These are phyloP conservation scores for Vitis rupestris DNA, from an alignment of 164 flowering plant species.

Conservation along the genomic window DNA sequence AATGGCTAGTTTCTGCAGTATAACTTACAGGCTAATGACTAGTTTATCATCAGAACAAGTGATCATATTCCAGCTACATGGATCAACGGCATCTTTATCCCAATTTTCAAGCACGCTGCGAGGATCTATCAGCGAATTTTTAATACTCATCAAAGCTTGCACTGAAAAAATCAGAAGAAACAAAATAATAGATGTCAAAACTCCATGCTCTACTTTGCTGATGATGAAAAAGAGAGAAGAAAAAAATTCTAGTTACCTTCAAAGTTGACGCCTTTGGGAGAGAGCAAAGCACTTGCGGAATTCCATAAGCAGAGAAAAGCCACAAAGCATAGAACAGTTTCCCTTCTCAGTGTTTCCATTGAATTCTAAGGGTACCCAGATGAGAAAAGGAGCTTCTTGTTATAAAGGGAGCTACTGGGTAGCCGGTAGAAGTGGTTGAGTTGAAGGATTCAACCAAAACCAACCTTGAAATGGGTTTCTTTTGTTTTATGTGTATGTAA, in stretches of 20 bases:
- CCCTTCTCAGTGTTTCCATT: conserved; percentile 17
- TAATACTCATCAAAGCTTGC: conserved; percentile 35
- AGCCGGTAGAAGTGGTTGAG: conserved; percentile 10
- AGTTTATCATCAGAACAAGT: conserved; percentile 33
- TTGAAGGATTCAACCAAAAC: conserved; percentile 8
- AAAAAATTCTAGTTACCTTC: conserved; percentile 40
- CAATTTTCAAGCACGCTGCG: conserved; percentile 29
- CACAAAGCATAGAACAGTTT: conserved; percentile 17
- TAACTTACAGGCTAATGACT: conserved; percentile 32
- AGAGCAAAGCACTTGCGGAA: conserved; percentile 38
- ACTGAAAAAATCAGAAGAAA: conserved; percentile 22
- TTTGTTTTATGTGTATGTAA: neutral
- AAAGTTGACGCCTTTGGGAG: conserved; percentile 59
- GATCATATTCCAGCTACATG: conserved; percentile 43
- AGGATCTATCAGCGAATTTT: conserved; percentile 27
- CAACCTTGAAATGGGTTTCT: conserved; percentile 13
- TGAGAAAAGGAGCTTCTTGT: conserved; percentile 8
- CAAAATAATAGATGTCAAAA: neutral
- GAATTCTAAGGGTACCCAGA: conserved; percentile 1
- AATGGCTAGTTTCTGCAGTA: neutral
- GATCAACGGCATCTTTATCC: conserved; percentile 39
- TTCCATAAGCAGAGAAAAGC: conserved; percentile 36
- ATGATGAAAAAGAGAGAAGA: neutral
- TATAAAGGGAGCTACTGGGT: conserved; percentile 1
- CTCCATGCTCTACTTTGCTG: neutral